Base-by-base conservation (phyloP, 2,329 filamentous ascomycete species). In the Fusarium dimerum region DNA sequence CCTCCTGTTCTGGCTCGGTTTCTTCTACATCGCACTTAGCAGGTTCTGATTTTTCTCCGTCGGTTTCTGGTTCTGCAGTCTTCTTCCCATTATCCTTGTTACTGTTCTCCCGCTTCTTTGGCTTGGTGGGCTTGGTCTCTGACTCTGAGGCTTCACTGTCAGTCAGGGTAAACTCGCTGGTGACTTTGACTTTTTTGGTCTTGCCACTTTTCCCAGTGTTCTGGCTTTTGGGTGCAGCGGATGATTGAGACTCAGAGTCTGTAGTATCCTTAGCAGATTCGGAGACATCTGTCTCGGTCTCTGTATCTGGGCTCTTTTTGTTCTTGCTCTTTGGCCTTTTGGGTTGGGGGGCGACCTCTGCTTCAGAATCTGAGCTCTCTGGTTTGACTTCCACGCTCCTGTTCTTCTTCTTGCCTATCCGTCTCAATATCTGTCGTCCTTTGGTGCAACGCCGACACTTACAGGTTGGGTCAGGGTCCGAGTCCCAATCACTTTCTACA, bases 391-490 rank as follows among this genome's bases (percentile, higher is more conserved):
- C 42, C 15, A 11, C 36, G 16, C 46, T 50, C 20, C 59, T 54
- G 20, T 45, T 45, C 39, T 44, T 49, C 49, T 61, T 65, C 38
- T 61, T 62, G 46, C 53, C 54, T 50, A 63, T 45, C 43, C 55
- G 59, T 36, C 48, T 51, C 60, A 64, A 52, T 54, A 60, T 57
- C 34, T 52, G 48, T 40, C 62, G 51, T 12, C 60, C 57, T 39
- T 60, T 60, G 32, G 55, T 41, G 48, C 68, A 71, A 42, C 55
- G 50, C 18, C 43, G 46, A 40, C 67, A 70, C 51, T 61, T 45
- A 53, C 68, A 69, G 5, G 59, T 60, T 5, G 68, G 68, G 36
- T 75, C 71, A 3, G 71, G 66, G 15, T 74, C 68, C 6, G 68
- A 66, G 43, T 69, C 66, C 26, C 59, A 61, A 7, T 63, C 66